Evolutionary conservation across 345 rosid species (phyloP).

Genomic region (Acer campestre): DNA sequence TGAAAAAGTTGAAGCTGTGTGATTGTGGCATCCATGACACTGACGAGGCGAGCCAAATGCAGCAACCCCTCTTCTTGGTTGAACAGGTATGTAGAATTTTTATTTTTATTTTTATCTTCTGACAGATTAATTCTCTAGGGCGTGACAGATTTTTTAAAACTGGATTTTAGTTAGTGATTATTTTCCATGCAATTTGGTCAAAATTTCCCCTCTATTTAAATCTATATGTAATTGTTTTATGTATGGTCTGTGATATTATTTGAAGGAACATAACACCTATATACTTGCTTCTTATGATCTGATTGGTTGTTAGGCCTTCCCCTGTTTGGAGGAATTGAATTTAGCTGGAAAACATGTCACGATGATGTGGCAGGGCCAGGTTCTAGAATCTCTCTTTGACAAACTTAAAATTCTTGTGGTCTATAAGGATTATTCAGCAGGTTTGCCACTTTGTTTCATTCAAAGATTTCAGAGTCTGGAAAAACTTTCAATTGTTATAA

Average conservation of each 20-base stretch:
- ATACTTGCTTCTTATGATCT: background rate
- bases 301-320: slow-evolving; percentile 15
- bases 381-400: too few relatives aligned
- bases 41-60: background rate
- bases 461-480: slow-evolving; percentile 18
- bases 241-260: background rate
- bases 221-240: background rate
- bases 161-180: too few relatives aligned
- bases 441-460: slow-evolving; percentile 4
- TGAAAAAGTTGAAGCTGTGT: background rate
- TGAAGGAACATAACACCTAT: background rate
- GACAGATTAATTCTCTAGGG: too few relatives aligned
- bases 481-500: background rate
- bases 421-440: background rate
- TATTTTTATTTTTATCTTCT: background rate
- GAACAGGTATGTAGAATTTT: background rate
- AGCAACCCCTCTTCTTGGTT: background rate
- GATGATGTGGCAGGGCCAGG: slow-evolving; percentile 9
- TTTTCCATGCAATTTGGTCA: background rate
- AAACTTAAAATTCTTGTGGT: too few relatives aligned
- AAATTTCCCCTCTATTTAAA: too few relatives aligned
- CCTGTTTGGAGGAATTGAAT: background rate
- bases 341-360: background rate
- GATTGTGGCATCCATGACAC: background rate
- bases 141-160: too few relatives aligned